Base-by-base conservation (phyloP, 2,329 filamentous ascomycete species). In the Bipolaris gigantea region DNA sequence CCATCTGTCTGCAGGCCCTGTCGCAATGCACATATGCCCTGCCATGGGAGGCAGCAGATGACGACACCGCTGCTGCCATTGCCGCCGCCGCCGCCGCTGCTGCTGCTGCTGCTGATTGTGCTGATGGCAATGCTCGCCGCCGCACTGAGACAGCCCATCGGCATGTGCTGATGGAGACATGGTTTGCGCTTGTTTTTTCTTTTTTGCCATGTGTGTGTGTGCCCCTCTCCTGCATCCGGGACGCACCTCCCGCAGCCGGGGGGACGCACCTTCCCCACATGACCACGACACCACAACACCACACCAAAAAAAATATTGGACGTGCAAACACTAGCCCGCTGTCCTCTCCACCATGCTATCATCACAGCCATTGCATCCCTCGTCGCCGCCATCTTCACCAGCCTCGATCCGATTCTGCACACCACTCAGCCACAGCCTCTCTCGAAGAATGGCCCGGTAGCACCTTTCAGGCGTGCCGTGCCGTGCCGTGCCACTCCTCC, bases 391-490 rank as follows among this genome's bases (percentile, higher is more conserved):
- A 10, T 40, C 16, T 16, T 34, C 40, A 34, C 35, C 46, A 48
- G 39, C 34, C n/a, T 21, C 53, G 5, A 25, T 34, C 43, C 36
- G 42, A 32, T 11, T 44, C 33, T 19, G 25, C 44, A 8, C 40
- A 8, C 33, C 11, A 25, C 39, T 50, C 47, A 57, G 55, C 55
- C 55, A 57, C 55, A 36, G 36, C 23, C 42, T 43, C 39, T 33
- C 39, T 33, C 47, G 19, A 48, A 6, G 34, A 13, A 23, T 45
- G 32, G 43, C 27, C 2, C 48, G 32, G 16, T 40, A 19, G 21
- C 27, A 25, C 32, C n/a, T 21, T 5, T 48, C 27, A 48, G 39
- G 52, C 55, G 30, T 48, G n/a, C 52, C 42, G 42, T 45, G n/a
- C 52, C 42, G 42, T 45, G 42, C 32, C 40, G 55, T 41, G 48